Evolutionary conservation across 2,329 filamentous ascomycete species (phyloP), one percentile per base, ranked within the genome.

Genomic region (Parastagonospora nodorum): DNA sequence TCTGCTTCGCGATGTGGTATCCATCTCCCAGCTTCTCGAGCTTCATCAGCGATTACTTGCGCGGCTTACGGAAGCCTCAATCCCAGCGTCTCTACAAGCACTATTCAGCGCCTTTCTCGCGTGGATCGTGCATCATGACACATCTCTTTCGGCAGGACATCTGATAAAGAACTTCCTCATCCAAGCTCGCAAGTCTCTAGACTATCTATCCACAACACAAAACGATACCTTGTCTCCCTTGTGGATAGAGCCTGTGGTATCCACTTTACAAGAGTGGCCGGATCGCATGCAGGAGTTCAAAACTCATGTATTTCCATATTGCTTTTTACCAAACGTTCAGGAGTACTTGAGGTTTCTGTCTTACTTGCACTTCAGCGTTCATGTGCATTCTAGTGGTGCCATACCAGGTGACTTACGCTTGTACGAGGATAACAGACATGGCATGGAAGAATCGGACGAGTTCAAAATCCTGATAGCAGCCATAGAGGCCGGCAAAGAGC

Each of bases 1-100:
- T 49, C 66, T 91, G 3, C 75, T 78, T 41, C 90, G 88, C 67
- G 75, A 77, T 2, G 77, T 86, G 10, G 72, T 88, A 24, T 75
- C 66, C 1, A 57, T 76, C 14, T 37, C 61, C 5, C 47, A 66
- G 14, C 53, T 75, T 48, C 74, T 61, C 61, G 81, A 48, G 66
- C 75, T 48, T 74, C 83, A 50, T 69, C 28, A 46, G 12, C 42
- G 49, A 12, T 33, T 58, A 11, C 39, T 51, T 12, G 51, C 55
- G 14, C 56, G 50, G 5, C 29, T 51, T 7, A 53, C 51, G 11
- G 11, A 10, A 24, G 41, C 8, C 11, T 33, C 32, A 37, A 27
- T 38, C 1, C 24, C 40, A 8, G 46, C 58, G 4, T 49, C 51
- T 8, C 15, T 55, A 5, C 55, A 66, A 36, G 59, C 52, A 4